Conservation (phyloP, 345 rosid species). For the Lepidium africanum region DNA sequence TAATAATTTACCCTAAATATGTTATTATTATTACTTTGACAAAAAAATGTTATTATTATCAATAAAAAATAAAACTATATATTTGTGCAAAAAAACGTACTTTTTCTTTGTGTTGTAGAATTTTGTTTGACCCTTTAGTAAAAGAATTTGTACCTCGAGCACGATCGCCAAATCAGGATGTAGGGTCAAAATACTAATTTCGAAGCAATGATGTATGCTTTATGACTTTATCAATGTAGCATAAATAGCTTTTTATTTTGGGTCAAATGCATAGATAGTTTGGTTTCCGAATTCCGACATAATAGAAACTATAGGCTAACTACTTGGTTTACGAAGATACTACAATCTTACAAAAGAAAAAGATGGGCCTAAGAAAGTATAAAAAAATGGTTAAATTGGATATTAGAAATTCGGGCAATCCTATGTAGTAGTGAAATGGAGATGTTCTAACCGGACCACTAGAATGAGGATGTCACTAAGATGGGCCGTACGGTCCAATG, state of each 20-base stretch:
- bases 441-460: background rate
- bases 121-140: background rate
- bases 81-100: too few relatives aligned
- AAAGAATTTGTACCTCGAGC: background rate
- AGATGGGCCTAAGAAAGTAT: background rate
- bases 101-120: background rate
- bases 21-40: too few relatives aligned
- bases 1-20: background rate
- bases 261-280: too few relatives aligned
- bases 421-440: background rate
- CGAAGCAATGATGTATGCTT: background rate
- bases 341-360: background rate
- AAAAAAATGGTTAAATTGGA: background rate
- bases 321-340: background rate
- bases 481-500: background rate
- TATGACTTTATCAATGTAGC: background rate
- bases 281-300: background rate
- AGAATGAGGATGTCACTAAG: background rate
- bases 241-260: background rate
- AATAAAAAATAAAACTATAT: too few relatives aligned
- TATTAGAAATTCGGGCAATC: background rate
- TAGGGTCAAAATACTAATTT: too few relatives aligned
- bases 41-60: background rate
- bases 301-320: background rate
- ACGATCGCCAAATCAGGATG: background rate